Evolutionary conservation across 495 filamentous ascomycete genomes (phyloP).

Genomic region (Durotheca rogersii): DNA sequence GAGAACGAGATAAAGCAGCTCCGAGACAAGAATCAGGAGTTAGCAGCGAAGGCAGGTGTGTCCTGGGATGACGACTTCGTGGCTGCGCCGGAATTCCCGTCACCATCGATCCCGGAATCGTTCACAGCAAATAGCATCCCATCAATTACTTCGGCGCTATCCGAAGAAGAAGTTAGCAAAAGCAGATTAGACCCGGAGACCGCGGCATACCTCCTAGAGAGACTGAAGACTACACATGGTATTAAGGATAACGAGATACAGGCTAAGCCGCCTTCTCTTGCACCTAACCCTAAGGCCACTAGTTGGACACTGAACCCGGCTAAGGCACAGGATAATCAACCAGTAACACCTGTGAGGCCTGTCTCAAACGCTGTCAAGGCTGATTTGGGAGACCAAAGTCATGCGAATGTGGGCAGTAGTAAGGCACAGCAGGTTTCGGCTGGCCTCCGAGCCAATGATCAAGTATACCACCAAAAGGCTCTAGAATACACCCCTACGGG

Average conservation of each 20-base stretch:
- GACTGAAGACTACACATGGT: neutral
- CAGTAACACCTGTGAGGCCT: neutral
- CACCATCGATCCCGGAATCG: neutral
- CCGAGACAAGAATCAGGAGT: neutral
- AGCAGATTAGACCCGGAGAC: neutral
- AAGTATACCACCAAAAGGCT: too few relatives aligned
- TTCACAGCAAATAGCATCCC: neutral
- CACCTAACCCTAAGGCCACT: conserved; percentile 15
- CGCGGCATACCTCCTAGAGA: neutral
- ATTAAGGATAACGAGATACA: neutral
- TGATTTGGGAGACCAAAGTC: too few relatives aligned
- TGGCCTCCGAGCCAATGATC: too few relatives aligned
- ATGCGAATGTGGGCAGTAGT: too few relatives aligned
- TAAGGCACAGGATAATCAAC: neutral
- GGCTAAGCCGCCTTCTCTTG: neutral
- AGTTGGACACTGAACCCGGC: neutral
- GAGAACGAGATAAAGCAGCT: conserved; percentile 13
- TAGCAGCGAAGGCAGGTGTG: neutral
- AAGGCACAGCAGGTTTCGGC: too few relatives aligned
- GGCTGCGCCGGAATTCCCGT: neutral
- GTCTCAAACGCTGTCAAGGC: neutral
- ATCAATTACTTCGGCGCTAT: neutral
- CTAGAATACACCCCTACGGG: too few relatives aligned
- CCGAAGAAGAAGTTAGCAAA: neutral
- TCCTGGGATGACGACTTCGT: neutral